A percentile compares a stretch with the other conserved stretches of the same genome.
These are phyloP conservation scores for Volvariella surrecta DNA, from an alignment of 1,284 basidiomycete genomes.

Conservation along the genomic window DNA sequence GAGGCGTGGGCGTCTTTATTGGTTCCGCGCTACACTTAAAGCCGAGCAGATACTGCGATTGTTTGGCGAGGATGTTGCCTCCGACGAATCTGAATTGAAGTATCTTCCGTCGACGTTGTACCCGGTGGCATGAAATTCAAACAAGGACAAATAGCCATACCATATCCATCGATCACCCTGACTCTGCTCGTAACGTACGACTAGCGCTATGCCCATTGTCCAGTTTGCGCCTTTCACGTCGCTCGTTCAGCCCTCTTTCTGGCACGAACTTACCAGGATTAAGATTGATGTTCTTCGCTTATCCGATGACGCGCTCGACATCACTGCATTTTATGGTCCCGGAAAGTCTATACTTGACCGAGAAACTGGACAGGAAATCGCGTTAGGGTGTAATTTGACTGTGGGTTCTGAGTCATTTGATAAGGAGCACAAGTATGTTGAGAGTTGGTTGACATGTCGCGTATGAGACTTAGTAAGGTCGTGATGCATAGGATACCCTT, in stretches of 20 bases:
- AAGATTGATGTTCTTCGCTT: conserved; percentile 91
- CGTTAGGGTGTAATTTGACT: conserved; percentile 50
- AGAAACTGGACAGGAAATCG: conserved; percentile 58
- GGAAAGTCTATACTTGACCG: conserved; percentile 72
- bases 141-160: background rate
- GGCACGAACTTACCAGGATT: conserved; percentile 83
- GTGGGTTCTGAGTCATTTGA: conserved; percentile 55
- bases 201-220: conserved; percentile 44
- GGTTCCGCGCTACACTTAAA: too few relatives aligned
- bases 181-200: background rate
- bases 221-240: conserved; percentile 88
- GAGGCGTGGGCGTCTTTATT: too few relatives aligned
- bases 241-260: conserved; percentile 85
- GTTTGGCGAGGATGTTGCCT: too few relatives aligned
- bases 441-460: background rate
- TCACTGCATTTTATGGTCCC: conserved; percentile 63
- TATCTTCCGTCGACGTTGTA: too few relatives aligned
- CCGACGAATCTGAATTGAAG: too few relatives aligned
- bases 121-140: background rate
- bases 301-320: conserved; percentile 61
- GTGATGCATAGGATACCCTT: conserved; percentile 15
- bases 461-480: background rate
- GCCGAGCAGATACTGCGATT: too few relatives aligned
- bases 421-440: conserved; percentile 26
- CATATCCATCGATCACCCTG: background rate